Base-by-base conservation (phyloP, 768 basidiomycete genomes). In the Suillus tomentosus region DNA sequence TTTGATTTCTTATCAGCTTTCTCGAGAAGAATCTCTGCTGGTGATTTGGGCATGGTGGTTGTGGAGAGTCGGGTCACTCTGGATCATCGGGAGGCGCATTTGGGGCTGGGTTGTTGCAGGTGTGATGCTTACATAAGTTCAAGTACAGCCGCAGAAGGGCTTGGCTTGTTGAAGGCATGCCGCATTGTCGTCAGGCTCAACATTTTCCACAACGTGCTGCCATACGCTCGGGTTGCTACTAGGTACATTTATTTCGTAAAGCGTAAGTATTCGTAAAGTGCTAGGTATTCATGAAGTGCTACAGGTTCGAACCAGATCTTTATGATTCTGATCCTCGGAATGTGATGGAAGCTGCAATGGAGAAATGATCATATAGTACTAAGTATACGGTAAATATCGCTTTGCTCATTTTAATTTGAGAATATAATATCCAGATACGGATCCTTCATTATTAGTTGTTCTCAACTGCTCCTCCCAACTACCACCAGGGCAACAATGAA, bases 1-100 rank as follows among this genome's bases (percentile, higher is more conserved):
- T 81, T 85, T 13, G 91, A 89, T 73, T 95, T 96, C 85, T 97
- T 99, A 74, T 97, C 90, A 1, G 96, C 96, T 73, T 92, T 92
- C 68, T 93, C 91, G 37, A 96, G 76, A 19, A 95, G 79, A 27
- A 78, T 76, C 74, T 94, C 88, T 2, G 88, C 94, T 67, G 85
- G 83, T 55, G 93, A 94, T 81, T 91, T 93, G 65, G 90, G 75
- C 17, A 88, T 84, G 88, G 90, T 91, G 66, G 70, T 78, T 61
- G 64, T 64, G 64, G 68, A 64, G 64, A 63, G 36, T 50, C 64
- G 60, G 62, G 65, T 50, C 63, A 67, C 67, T 54, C 67, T 59
- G 39, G 43, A 60, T 54, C 53, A 55, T 59, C 51, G 65, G 24
- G 22, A 64, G 13, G 48, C 24, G 48, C 51, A 62, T n/a, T 34